Evolutionary conservation across 495 filamentous ascomycete species (phyloP).

Genomic region (Penicillium chermesinum): DNA sequence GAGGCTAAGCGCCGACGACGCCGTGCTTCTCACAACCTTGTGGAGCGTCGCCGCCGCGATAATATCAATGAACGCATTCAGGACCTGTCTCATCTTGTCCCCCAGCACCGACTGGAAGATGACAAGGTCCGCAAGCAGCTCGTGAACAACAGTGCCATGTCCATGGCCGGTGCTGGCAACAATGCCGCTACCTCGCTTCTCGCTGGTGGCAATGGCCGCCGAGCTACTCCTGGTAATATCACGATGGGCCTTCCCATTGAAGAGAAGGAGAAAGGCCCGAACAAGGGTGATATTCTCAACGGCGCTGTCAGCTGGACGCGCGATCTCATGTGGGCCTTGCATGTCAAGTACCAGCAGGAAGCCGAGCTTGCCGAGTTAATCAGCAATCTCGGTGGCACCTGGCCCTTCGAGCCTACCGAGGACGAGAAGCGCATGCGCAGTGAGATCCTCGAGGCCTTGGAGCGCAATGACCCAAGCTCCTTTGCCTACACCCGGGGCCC

Average conservation of each 20-base stretch:
- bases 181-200: constrained; percentile 82
- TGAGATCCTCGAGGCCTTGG: constrained; percentile 79
- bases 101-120: constrained; percentile 87
- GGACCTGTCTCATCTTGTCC: constrained; percentile 89
- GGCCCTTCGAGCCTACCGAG: constrained; percentile 80
- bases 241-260: constrained; percentile 86
- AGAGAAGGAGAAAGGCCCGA: constrained; percentile 97
- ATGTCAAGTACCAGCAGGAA: constrained; percentile 82
- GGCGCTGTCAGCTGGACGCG: constrained; percentile 95
- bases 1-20: constrained; percentile 88
- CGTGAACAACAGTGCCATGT: constrained; percentile 81
- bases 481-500: constrained; percentile 81
- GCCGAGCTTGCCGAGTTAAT: constrained; percentile 74
- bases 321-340: constrained; percentile 94
- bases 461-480: constrained; percentile 63
- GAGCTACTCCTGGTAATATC: constrained; percentile 80
- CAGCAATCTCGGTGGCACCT: constrained; percentile 60
- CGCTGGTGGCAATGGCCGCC: constrained; percentile 75
- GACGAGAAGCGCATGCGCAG: constrained; percentile 93
- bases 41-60: constrained; percentile 89
- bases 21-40: constrained; percentile 91
- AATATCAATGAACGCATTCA: constrained; percentile 99
- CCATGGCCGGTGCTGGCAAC: constrained; percentile 65
- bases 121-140: constrained; percentile 95
- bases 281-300: constrained; percentile 98